These are phyloP conservation scores for Silene noctiflora DNA, from an alignment of 179 eudicot species.

Conservation along the genomic window DNA sequence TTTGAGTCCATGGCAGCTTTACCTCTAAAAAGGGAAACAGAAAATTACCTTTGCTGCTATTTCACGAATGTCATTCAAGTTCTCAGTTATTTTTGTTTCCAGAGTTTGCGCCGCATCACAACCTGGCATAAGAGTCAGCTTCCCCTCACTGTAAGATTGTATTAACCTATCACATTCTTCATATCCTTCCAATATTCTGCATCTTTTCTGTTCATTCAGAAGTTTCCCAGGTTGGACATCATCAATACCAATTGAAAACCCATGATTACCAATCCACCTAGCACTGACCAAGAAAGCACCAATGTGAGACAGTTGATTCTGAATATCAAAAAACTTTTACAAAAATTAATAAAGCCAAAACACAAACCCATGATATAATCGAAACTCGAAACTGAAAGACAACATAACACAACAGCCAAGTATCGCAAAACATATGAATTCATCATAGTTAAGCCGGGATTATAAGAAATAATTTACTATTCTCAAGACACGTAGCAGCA, in stretches of 20 bases:
- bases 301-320: slow-evolving; percentile 7
- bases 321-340: background rate
- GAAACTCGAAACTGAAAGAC: background rate
- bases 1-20: background rate
- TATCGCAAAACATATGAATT: background rate
- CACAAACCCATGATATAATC: background rate
- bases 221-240: slow-evolving; percentile 80
- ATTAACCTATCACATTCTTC: slow-evolving; percentile 52
- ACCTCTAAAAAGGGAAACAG: background rate
- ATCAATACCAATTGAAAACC: slow-evolving; percentile 96
- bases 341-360: background rate
- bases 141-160: slow-evolving; percentile 47
- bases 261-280: slow-evolving; percentile 99
- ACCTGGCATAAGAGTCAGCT: slow-evolving; percentile 63
- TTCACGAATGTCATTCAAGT: slow-evolving; percentile 71
- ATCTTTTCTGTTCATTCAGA: slow-evolving; percentile 41
- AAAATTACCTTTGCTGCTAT: slow-evolving; percentile 53
- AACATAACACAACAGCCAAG: background rate
- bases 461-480: background rate
- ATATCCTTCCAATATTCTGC: slow-evolving; percentile 45
- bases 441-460: background rate
- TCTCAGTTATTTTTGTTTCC: slow-evolving; percentile 59
- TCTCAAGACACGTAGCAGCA: background rate
- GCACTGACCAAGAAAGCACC: slow-evolving; percentile 52
- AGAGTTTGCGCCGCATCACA: slow-evolving; percentile 83